Percentiles rank a stretch among this genome's conserved stretches.
These are phyloP conservation scores for Decorospora gaudefroyi DNA, from an alignment of 2,329 filamentous ascomycete genomes.

Conservation along the genomic window DNA sequence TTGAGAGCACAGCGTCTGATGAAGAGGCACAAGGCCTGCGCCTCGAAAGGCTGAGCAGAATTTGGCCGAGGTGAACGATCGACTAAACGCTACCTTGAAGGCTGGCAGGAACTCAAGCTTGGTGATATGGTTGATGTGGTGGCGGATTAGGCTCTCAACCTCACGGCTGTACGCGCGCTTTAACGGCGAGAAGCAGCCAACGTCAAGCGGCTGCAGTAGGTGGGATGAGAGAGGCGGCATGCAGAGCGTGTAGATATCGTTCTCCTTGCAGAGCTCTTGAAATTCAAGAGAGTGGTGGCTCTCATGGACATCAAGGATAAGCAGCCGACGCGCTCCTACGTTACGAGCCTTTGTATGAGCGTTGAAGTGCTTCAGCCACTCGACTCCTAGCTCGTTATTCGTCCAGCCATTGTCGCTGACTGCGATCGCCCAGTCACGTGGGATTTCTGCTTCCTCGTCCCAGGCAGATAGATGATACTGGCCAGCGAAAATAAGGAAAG, in stretches of 20 bases:
- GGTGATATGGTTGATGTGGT: slow-evolving; percentile 1
- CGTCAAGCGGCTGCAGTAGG: slow-evolving; percentile 48
- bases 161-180: slow-evolving; percentile 24
- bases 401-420: slow-evolving; percentile 39
- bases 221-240: slow-evolving; percentile 38
- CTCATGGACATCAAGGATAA: slow-evolving; percentile 48
- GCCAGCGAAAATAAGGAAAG: slow-evolving; percentile 6
- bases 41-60: slow-evolving; percentile 33
- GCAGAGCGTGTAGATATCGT: slow-evolving; percentile 13
- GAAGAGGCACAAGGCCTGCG: slow-evolving; percentile 39
- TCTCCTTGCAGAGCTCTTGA: slow-evolving; percentile 39
- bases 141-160: not conserved
- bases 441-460: slow-evolving; percentile 14
- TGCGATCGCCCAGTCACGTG: slow-evolving; percentile 34
- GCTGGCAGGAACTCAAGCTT: slow-evolving; percentile 3
- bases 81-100: slow-evolving; percentile 24
- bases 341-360: too few species aligned
- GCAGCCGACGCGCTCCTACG: slow-evolving; percentile 33
- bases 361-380: slow-evolving; percentile 13
- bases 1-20: slow-evolving; percentile 39
- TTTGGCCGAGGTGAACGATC: slow-evolving; percentile 33
- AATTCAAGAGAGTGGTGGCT: slow-evolving; percentile 47
- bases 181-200: slow-evolving; percentile 44
- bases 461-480: slow-evolving; percentile 9
- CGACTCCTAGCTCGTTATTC: slow-evolving; percentile 40